Base-by-base conservation (phyloP, 371 early-diverging fungal genomes). In the Mucor piriformis region DNA sequence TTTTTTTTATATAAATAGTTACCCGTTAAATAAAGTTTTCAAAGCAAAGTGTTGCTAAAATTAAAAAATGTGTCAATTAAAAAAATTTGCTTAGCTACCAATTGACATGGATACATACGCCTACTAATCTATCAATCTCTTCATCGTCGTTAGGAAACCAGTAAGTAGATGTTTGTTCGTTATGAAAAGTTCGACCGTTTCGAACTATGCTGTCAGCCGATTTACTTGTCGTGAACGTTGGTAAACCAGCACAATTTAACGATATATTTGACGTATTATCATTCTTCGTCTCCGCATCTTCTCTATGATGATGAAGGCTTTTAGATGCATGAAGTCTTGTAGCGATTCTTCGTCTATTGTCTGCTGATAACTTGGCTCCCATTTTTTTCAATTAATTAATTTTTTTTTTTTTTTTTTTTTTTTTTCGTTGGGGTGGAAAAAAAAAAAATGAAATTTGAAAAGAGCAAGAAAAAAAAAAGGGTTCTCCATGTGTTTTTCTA, bases 31-130 rank as follows among this genome's bases (percentile, higher is more conserved):
- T 35, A 67, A 43, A n/a, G 68, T 48, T 40, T 63, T 67, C 4
- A 67, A 25, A 13, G 68, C 68, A 53, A 67, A 67, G 24, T 67
- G 77, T 77, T 77, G 74, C 77, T 77, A 52, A 27, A 46, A 25
- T 50, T 37, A 38, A 23, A 35, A 40, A 10, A 15, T 32, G 21
- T 21, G 11, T 11, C 24, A n/a, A 47, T 15, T 25, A 11, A n/a
- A n/a, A n/a, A n/a, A n/a, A n/a, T n/a, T n/a, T n/a, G n/a, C n/a
- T n/a, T n/a, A n/a, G n/a, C n/a, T n/a, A n/a, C n/a, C n/a, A n/a
- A 37, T 24, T 21, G n/a, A 8, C n/a, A 51, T 37, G n/a, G 18
- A n/a, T 46, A 16, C 12, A 38, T 29, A 35, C 69, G 15, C 69
- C 64, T 43, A 64, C 53, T 37, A 68, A 64, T 44, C 69, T 20